These are phyloP conservation scores for Solanum acaule DNA, from an alignment of 257 asterid species.

Conservation along the genomic window DNA sequence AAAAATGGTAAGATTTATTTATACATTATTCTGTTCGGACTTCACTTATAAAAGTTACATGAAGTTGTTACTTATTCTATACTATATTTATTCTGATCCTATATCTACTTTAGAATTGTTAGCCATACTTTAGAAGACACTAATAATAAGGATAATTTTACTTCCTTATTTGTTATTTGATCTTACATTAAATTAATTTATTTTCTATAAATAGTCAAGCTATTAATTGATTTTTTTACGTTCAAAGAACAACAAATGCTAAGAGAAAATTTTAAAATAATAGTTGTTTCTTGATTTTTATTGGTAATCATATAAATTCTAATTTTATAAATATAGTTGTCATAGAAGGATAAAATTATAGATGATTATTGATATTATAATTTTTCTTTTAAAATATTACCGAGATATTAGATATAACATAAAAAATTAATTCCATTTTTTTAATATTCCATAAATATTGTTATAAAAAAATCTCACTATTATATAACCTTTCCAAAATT, in stretches of 20 bases:
- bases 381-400: not conserved
- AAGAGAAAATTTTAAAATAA: not conserved
- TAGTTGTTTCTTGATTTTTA: not conserved
- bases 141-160: not conserved
- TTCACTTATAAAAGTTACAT: not conserved
- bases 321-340: not conserved
- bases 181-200: not conserved
- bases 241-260: not conserved
- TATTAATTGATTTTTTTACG: not conserved
- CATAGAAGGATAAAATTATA: not conserved
- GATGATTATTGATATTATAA: not conserved
- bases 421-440: not conserved
- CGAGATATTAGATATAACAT: not conserved
- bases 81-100: not conserved
- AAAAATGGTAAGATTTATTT: not conserved
- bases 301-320: not conserved
- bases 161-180: not conserved
- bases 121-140: not conserved
- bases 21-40: fast-evolving
- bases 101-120: not conserved
- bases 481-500: not conserved
- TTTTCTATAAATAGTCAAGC: not conserved
- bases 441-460: not conserved
- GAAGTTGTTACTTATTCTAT: not conserved
- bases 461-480: not conserved